A percentile compares a stretch with the other conserved stretches of the same genome.
Conservation (phyloP, 371 early-diverging fungal species). For the Chytridium lagenaria region DNA sequence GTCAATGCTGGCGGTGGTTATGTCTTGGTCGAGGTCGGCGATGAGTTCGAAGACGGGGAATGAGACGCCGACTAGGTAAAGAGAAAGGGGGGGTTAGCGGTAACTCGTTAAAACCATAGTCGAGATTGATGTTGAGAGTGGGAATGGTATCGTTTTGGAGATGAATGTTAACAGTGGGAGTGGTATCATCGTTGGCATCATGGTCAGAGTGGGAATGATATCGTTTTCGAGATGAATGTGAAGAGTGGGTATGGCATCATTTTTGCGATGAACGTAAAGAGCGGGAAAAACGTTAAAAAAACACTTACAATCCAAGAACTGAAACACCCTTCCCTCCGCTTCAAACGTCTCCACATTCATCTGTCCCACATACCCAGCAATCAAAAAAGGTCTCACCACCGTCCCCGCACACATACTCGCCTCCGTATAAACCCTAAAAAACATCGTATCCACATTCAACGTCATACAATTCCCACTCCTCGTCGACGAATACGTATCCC, state of each 20-base stretch:
- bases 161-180: no score
- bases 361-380: conserved; percentile 5
- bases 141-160: no score
- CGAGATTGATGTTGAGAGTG: no score
- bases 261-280: not conserved
- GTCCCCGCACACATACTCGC: not conserved
- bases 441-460: conserved; percentile 18
- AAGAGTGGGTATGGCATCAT: not conserved
- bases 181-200: no score
- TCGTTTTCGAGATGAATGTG: no score
- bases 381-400: conserved; percentile 4
- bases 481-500: conserved; percentile 5
- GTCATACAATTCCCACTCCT: conserved; percentile 13
- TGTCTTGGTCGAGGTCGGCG: conserved; percentile 8
- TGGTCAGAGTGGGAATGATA: no score
- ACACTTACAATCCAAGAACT: conserved; percentile 16
- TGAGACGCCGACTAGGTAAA: conserved; percentile 4
- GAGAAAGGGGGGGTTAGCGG: not conserved
- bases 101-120: no score
- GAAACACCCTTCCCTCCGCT: not conserved
- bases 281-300: no score
- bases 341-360: conserved; percentile 10
- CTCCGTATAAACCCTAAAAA: conserved; percentile 16
- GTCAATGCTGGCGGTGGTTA: conserved; percentile 6
- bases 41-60: conserved; percentile 17